Percentiles rank a stretch among this genome's conserved stretches.
Conservation (phyloP, 1,284 basidiomycete genomes). For the Puccinia triticina region DNA sequence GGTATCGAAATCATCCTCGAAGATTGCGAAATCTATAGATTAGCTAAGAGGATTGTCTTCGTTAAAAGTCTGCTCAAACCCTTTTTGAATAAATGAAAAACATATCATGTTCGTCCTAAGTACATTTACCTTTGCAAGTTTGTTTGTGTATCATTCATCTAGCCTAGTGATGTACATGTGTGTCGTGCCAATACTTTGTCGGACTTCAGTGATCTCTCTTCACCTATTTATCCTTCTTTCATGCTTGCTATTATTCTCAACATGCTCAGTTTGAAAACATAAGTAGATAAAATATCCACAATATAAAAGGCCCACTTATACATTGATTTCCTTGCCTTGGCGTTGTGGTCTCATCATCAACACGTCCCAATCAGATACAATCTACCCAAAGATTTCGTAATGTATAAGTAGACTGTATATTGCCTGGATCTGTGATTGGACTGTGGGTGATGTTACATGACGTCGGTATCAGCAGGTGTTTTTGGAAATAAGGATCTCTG, state of each 20-base stretch:
- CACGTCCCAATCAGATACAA: not conserved
- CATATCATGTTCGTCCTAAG: too few relatives aligned
- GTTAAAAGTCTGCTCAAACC: constrained; percentile 70
- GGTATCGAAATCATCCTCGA: constrained; percentile 86
- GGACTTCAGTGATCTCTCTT: not conserved
- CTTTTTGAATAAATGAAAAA: constrained; percentile 35
- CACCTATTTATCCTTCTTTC: not conserved
- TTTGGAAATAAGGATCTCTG: too few relatives aligned
- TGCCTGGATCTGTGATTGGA: not conserved
- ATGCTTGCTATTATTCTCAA: not conserved
- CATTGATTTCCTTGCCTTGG: not conserved
- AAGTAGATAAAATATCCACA: not conserved
- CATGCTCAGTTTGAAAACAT: not conserved
- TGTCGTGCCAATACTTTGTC: not conserved
- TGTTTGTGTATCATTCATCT: not conserved
- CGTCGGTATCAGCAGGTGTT: too few relatives aligned
- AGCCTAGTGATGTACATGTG: not conserved
- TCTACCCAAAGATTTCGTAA: not conserved
- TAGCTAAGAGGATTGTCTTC: constrained; percentile 80
- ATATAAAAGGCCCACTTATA: not conserved
- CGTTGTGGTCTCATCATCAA: not conserved
- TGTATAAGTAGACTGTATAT: not conserved
- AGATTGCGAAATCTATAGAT: constrained; percentile 80
- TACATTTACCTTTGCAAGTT: not conserved
- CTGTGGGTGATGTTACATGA: not conserved